Evolutionary conservation across 345 rosid species (phyloP), one percentile per base, ranked within the genome.

Genomic region (Gossypium mustelinum): DNA sequence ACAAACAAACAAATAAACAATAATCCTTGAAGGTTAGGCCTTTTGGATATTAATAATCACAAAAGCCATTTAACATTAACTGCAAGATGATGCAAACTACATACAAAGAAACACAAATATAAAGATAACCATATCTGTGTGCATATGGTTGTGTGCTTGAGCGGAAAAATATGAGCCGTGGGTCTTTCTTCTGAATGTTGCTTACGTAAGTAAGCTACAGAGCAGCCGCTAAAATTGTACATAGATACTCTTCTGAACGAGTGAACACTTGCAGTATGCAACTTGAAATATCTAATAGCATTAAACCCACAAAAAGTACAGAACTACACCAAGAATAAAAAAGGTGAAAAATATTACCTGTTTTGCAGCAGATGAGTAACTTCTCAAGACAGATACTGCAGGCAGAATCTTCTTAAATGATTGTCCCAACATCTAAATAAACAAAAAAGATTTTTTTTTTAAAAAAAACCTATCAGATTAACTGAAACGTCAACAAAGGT

Each of bases 291-390:
- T 55, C 72, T 2, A 54, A 75, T 34, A 54, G 17, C 63, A 61
- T 47, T 11, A 48, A 20, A 25, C 61, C 60, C 25, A 18, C 25
- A 63, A 50, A 1, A 29, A n/a, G 2, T 29, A 52, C 24, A 27
- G n/a, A 74, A 51, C 60, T 25, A 14, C 11, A 41, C 63, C 10
- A 25, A 62, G 7, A 29, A 43, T 22, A 44, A 16, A 64, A 69
- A n/a, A 72, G 63, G 48, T 10, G 0, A 11, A 45, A 47, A 22
- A 20, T 51, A 18, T 47, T 17, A 89, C 93, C 89, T 87, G 80
- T 81, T 89, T 91, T 8, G 80, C 83, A 3, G 84, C 85, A 73
- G 97, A 84, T 11, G 97, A 79, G 82, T 83, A 87, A 73, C 84
- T 81, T 76, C 90, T 85, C 77, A 77, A 80, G 4, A 77, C 76